These are phyloP conservation scores for Cymbopogon citratus DNA, from an alignment of 176 grass and related monocot genomes.

Conservation along the genomic window DNA sequence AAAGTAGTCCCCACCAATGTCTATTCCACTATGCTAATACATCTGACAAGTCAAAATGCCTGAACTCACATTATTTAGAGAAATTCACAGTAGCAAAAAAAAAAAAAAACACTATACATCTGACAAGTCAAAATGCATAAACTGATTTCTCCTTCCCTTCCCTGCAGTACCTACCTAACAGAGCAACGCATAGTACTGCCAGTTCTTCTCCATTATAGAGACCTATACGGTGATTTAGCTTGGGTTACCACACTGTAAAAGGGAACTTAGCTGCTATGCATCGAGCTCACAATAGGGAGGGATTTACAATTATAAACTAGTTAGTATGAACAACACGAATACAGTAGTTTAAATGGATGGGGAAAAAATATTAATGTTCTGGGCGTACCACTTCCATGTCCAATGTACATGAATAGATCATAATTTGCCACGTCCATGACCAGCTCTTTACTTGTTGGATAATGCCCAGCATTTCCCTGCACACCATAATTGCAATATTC, in stretches of 20 bases:
- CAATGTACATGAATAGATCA: constrained; percentile 85
- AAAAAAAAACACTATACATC: too few species aligned
- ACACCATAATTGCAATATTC: constrained; percentile 12
- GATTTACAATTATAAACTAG: neutral
- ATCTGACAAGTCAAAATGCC: too few species aligned
- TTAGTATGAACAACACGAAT: too few species aligned
- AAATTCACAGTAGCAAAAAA: too few species aligned
- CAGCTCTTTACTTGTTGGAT: constrained; percentile 53
- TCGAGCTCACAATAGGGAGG: neutral
- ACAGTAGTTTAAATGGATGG: neutral
- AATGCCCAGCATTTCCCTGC: constrained; percentile 67
- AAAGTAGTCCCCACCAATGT: neutral
- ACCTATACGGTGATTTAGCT: too few species aligned
- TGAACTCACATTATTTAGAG: too few species aligned
- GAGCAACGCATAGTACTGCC: too few species aligned
- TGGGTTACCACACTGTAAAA: neutral
- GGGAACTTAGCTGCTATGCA: neutral
- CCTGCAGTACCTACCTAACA: too few species aligned
- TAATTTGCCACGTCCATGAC: constrained; percentile 52
- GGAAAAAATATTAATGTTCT: neutral
- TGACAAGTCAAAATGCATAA: too few species aligned
- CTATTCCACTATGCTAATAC: too few species aligned
- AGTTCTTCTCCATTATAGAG: neutral
- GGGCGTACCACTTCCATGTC: constrained; percentile 86
- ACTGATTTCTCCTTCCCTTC: too few species aligned